phyloP scores from a whole-genome alignment of 148 eudicot species.

The Tetragonia tetragonoides region DNA sequence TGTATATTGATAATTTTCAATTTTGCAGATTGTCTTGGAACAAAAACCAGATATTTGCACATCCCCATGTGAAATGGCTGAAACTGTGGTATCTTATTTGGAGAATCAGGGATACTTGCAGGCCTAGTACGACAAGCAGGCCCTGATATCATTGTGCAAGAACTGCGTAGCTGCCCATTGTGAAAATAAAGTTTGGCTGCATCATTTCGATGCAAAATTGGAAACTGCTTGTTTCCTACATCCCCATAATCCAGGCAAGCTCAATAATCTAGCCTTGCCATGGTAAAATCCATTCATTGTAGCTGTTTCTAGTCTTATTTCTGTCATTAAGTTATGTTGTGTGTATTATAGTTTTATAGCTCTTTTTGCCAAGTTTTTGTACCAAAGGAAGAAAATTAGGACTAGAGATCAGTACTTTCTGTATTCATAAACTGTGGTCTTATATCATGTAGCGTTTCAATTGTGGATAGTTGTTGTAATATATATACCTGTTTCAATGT shows the following conservation, averaged over 20 bases:
- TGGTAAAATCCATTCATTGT: neutral
- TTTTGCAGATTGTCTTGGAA: slow-evolving; percentile 64
- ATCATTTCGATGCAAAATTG: slow-evolving; percentile 1
- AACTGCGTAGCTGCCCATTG: slow-evolving; percentile 1
- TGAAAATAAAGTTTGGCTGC: slow-evolving; percentile 11
- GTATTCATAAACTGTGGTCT: neutral
- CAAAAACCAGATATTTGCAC: slow-evolving; percentile 51
- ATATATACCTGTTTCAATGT: neutral
- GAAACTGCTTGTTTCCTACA: slow-evolving; percentile 27
- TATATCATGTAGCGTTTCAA: neutral
- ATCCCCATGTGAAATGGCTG: slow-evolving; percentile 70
- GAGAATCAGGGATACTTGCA: slow-evolving; percentile 70
- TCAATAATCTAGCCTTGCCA: neutral
- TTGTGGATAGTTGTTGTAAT: neutral
- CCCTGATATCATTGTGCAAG: neutral
- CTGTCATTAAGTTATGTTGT: neutral
- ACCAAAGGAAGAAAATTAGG: neutral
- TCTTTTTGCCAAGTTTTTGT: neutral
- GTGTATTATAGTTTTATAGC: slow-evolving; percentile 10
- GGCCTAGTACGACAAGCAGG: slow-evolving; percentile 27
- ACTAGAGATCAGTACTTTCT: neutral
- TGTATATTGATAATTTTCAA: neutral
- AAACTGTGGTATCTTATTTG: slow-evolving; percentile 64
- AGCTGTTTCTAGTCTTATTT: slow-evolving; percentile 8
- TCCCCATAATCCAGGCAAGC: slow-evolving; percentile 1